Evolutionary conservation across 176 grass and related monocot species (phyloP), one percentile per base, ranked within the genome.

Genomic region (Themeda triandra): DNA sequence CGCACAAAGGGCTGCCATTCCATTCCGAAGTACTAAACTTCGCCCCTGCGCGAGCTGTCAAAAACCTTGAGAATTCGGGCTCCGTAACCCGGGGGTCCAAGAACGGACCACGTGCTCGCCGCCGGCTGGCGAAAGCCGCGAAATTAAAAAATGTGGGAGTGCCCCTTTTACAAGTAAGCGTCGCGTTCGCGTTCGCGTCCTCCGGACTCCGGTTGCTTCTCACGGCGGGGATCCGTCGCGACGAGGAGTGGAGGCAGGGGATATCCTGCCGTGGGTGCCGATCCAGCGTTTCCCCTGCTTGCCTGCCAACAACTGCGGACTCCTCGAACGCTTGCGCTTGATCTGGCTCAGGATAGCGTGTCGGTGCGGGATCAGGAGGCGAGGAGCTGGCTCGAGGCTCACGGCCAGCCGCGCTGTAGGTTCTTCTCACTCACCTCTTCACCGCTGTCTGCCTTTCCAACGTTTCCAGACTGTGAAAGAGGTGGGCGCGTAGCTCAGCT

Each of bases 161-260:
- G 84, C 6, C 54, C 17, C 48, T 76, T 85, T 85, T 31, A 25
- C 82, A 80, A 76, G 87, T 32, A 69, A 69, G 41, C 51, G 30
- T 51, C 49, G 14, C 45, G 45, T 48, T 51, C 49, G 14, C 45
- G 45, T 48, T 48, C 45, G 45, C 14, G 45, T 17, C 45, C 45
- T 48, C 45, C 45, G 45, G 45, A 49, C 21, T 6, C 27, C 65
- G 87, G 77, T 89, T 85, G 65, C 83, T 86, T 86, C 53, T 18
- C 23, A 78, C 42, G 78, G 72, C 29, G 83, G 83, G 79, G 58
- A 84, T 84, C 67, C 75, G 66, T 8, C 24, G 15, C 21, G 60
- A 3, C 23, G 30, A 78, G 76, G 40, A 45, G 40, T 25, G 2
- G 40, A 48, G 69, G 23, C 23, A 44, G 45, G 46, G 49, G 51